Evolutionary conservation across 306 rosid species (phyloP).

Genomic region (Corylus heterophylla): DNA sequence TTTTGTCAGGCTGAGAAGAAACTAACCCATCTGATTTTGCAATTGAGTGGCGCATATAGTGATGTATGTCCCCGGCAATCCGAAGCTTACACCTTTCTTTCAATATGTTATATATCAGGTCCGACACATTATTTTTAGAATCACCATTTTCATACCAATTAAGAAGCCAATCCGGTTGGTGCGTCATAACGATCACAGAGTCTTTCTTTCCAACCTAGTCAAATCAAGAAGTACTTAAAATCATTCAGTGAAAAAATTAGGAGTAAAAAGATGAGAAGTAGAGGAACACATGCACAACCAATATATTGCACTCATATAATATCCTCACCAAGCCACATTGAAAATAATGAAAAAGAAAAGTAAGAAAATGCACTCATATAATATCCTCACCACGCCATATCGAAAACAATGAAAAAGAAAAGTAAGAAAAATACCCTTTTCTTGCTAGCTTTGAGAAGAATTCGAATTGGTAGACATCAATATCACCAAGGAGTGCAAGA

Average conservation of each 20-base stretch:
- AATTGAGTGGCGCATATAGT: slow-evolving; percentile 92
- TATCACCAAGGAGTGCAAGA: slow-evolving; percentile 86
- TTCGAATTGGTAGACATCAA: slow-evolving; percentile 93
- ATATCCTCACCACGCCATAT: slow-evolving; percentile 8
- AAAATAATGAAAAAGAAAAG: slow-evolving; percentile 2
- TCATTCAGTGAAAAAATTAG: slow-evolving; percentile 1
- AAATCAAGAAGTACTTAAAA: slow-evolving; percentile 16
- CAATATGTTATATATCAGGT: slow-evolving; percentile 70
- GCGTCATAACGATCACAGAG: slow-evolving; percentile 82
- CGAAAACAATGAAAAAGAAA: slow-evolving; percentile 4
- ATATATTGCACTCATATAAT: not conserved
- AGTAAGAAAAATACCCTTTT: slow-evolving; percentile 55
- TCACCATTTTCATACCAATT: slow-evolving; percentile 86
- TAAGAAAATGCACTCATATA: not conserved
- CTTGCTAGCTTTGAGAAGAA: slow-evolving; percentile 73
- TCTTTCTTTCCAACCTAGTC: slow-evolving; percentile 71
- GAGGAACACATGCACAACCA: no score
- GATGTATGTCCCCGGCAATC: slow-evolving; percentile 96
- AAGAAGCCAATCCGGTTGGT: slow-evolving; percentile 92
- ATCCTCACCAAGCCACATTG: slow-evolving; percentile 2
- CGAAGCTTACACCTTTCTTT: slow-evolving; percentile 91
- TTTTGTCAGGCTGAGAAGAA: not conserved
- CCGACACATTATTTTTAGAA: slow-evolving; percentile 74
- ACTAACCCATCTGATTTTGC: slow-evolving; percentile 47
- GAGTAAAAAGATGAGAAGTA: not conserved